phyloP scores from a whole-genome alignment of 2,329 filamentous ascomycete species.

The Aspergillus pseudoglaucus region DNA sequence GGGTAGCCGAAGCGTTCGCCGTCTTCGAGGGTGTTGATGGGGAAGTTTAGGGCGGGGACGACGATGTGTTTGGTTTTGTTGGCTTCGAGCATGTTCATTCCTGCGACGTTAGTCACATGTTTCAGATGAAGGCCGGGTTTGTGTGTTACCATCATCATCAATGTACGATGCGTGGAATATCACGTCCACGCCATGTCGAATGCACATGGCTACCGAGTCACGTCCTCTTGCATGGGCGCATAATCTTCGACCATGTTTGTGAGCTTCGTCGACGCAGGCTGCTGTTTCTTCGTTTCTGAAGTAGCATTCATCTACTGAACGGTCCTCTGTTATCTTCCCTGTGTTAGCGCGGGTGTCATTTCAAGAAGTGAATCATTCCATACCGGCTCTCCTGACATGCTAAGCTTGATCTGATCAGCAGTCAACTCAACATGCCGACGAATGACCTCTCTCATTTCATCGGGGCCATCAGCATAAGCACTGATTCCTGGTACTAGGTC shows the following conservation, averaged over 20 bases:
- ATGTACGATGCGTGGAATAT: constrained; percentile 45
- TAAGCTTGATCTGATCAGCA: constrained; percentile 41
- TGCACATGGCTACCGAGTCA: constrained; percentile 40
- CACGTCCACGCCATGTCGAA: constrained; percentile 41
- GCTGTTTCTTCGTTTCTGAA: constrained; percentile 43
- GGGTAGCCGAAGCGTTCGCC: constrained; percentile 38
- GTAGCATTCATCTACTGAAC: constrained; percentile 41
- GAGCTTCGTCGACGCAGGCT: constrained; percentile 44
- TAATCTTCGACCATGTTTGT: constrained; percentile 24
- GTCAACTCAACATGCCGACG: constrained; percentile 31
- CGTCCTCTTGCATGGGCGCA: constrained; percentile 42
- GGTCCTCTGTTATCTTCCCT: constrained; percentile 20
- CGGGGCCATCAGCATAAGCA: constrained; percentile 36
- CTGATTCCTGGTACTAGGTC: constrained; percentile 40
- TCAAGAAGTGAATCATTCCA: neutral
- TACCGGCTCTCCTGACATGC: constrained; percentile 34
- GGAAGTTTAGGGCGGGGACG: constrained; percentile 41
- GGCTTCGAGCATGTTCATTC: constrained; percentile 27
- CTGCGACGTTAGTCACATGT: neutral
- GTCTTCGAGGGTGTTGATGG: constrained; percentile 34
- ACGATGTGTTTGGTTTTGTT: constrained; percentile 37
- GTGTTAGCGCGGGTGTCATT: neutral
- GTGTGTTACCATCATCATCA: constrained; percentile 35
- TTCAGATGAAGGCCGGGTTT: no score
- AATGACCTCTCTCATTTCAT: constrained; percentile 37